Evolutionary conservation across 1,284 basidiomycete genomes (phyloP), one percentile per base, ranked within the genome.

Genomic region (Austropuccinia psidii): DNA sequence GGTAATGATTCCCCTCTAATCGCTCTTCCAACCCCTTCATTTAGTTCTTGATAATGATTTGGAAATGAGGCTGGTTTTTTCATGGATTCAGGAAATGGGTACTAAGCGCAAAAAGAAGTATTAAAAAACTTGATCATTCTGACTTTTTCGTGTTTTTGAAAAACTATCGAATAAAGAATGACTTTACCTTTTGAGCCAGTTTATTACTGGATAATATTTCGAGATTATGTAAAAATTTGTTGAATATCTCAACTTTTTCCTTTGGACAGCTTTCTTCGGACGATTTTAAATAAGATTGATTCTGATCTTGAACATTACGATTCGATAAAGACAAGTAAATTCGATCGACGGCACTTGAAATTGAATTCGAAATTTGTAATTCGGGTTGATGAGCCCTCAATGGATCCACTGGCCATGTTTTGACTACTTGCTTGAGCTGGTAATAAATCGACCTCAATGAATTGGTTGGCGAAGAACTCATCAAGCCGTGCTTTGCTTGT

Each of bases 1-100:
- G 66, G 66, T 29, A 68, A 39, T 15, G 66, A 57, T 68, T 68
- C 66, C 9, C 66, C 66, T 31, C 66, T 4, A 31, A 58, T 58
- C 5, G 66, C 66, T 33, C 66, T 31, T 58, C 45, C 31, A 13
- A 68, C 66, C 27, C 66, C 66, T 15, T 39, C 66, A 31, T 68
- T 57, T 15, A 68, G 13, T 21, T 68, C 66, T 17, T 68, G 50
- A n/a, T 68, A 68, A 47, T 68, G 66, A 5, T 37, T 35, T 15
- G 66, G 66, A 58, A 68, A 68, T 11, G 66, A 68, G 37, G 31
- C 37, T 6, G 66, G 52, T 19, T 57, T 57, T 19, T 52, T 19
- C 29, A 68, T 24, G 2, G 50, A 43, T 43, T 58, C 15, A 1
- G 66, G 54, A 13, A 68, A 68, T 2, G 66, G 66, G 45, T 43